Conservation (phyloP, 1,139 yeast genomes). For the Blastobotrys illinoisensis region DNA sequence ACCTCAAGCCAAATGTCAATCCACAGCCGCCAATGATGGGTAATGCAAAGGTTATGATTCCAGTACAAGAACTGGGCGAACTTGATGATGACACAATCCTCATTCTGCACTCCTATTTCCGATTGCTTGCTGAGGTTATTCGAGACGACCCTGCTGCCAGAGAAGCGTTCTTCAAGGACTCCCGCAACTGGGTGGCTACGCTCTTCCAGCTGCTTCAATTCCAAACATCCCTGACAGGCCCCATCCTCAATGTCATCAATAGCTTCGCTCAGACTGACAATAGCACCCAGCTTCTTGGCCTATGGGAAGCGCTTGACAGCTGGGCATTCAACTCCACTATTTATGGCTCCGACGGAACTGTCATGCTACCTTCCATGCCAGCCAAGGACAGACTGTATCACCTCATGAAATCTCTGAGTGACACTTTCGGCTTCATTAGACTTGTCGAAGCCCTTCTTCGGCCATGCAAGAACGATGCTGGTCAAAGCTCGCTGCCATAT, state of each 20-base stretch:
- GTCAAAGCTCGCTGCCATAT: conserved; percentile 39
- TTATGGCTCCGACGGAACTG: conserved; percentile 26
- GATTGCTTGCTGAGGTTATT: conserved; percentile 48
- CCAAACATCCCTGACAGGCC: conserved; percentile 51
- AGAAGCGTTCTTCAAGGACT: conserved; percentile 33
- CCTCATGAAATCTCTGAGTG: conserved; percentile 28
- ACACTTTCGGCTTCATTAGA: conserved; percentile 56
- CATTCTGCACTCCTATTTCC: conserved; percentile 66
- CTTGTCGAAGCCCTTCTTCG: conserved; percentile 43
- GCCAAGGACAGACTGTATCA: conserved; percentile 28
- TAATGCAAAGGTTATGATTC: conserved; percentile 19
- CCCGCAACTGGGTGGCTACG: conserved; percentile 26
- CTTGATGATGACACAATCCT: conserved; percentile 79
- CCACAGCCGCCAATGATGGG: conserved; percentile 11
- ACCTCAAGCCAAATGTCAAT: conserved; percentile 33
- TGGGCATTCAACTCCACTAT: conserved; percentile 52
- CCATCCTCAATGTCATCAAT: conserved; percentile 48
- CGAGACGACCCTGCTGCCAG: conserved; percentile 39
- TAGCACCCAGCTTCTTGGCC: conserved; percentile 40
- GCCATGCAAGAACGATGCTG: conserved; percentile 20
- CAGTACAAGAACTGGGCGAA: conserved; percentile 36
- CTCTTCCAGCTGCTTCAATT: conserved; percentile 45
- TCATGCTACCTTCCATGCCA: conserved; percentile 22
- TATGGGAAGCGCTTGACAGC: conserved; percentile 71
- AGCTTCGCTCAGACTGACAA: conserved; percentile 45